Evolutionary conservation across 2,329 filamentous ascomycete genomes (phyloP).

Genomic region (Cyphellophora europaea): DNA sequence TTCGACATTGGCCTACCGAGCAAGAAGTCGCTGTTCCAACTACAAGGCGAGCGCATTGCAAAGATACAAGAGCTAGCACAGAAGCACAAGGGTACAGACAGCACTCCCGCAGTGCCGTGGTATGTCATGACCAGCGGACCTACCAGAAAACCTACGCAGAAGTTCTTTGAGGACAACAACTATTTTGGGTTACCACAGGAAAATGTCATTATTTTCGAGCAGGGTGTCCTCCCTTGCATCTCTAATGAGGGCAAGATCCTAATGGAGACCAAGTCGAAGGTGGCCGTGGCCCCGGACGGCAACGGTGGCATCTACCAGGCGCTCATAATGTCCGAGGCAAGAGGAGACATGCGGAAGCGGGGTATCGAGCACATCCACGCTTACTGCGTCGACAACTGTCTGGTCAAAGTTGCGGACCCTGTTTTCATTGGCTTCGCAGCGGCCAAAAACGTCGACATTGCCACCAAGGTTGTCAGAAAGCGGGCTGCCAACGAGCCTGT

Average conservation of each 20-base stretch:
- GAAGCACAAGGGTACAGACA: constrained; percentile 53
- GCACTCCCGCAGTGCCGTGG: constrained; percentile 69
- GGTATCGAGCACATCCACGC: constrained; percentile 92
- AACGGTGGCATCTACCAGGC: constrained; percentile 97
- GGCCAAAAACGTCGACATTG: constrained; percentile 81
- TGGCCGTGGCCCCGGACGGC: constrained; percentile 91
- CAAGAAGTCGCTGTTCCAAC: constrained; percentile 90
- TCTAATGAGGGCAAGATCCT: constrained; percentile 97
- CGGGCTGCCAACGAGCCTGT: constrained; percentile 93
- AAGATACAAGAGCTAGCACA: constrained; percentile 76
- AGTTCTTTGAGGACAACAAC: constrained; percentile 79
- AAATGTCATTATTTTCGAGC: constrained; percentile 90
- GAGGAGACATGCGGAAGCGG: constrained; percentile 78
- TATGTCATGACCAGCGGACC: constrained; percentile 99
- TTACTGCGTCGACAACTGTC: constrained; percentile 98
- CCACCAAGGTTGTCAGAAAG: constrained; percentile 99
- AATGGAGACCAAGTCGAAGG: constrained; percentile 78
- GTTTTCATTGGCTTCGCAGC: constrained; percentile 91
- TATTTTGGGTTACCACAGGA: constrained; percentile 83
- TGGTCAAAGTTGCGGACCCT: constrained; percentile 97
- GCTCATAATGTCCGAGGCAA: constrained; percentile 67
- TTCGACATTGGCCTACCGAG: constrained; percentile 93
- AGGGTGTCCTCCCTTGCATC: constrained; percentile 92
- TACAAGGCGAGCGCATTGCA: constrained; percentile 87
- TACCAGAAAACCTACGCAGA: constrained; percentile 81